Evolutionary conservation across 2,329 filamentous ascomycete genomes (phyloP).

Genomic region (Trichoderma gracile): DNA sequence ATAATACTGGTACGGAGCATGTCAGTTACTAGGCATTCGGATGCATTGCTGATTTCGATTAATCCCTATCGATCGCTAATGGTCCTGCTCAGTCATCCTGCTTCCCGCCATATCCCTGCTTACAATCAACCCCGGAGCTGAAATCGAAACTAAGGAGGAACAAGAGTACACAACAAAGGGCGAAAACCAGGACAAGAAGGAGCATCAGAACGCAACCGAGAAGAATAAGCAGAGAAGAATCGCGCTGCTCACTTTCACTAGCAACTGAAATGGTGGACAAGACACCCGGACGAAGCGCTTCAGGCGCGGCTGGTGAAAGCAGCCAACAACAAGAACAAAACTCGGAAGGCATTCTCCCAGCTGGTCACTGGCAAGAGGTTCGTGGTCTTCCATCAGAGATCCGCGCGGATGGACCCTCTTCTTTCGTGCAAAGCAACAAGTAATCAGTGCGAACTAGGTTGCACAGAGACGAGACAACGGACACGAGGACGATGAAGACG

Average conservation of each 20-base stretch:
- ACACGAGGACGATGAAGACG: slow-evolving; percentile 21
- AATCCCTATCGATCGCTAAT: neutral
- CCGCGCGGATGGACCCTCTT: neutral
- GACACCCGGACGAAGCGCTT: neutral
- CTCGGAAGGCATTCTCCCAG: slow-evolving; percentile 20
- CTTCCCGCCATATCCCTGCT: neutral
- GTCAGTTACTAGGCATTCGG: neutral
- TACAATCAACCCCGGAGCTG: neutral
- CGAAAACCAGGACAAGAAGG: neutral
- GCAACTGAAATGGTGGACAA: neutral
- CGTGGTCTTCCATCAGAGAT: neutral
- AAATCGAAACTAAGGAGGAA: neutral
- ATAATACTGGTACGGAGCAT: neutral
- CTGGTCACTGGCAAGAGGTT: slow-evolving; percentile 25
- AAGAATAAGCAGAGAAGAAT: neutral
- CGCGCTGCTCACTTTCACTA: neutral
- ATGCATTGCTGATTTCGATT: neutral
- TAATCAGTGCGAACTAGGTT: slow-evolving; percentile 2
- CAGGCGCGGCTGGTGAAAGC: slow-evolving; percentile 4
- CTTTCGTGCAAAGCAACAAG: neutral
- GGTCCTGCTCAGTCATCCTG: neutral
- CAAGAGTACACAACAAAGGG: neutral
- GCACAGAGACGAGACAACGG: slow-evolving; percentile 1
- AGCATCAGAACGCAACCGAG: neutral
- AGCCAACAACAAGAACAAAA: neutral